A percentile compares a stretch with the other conserved stretches of the same genome.
phyloP scores from a whole-genome alignment of 1,284 basidiomycete genomes.

The Ustilago tritici region DNA sequence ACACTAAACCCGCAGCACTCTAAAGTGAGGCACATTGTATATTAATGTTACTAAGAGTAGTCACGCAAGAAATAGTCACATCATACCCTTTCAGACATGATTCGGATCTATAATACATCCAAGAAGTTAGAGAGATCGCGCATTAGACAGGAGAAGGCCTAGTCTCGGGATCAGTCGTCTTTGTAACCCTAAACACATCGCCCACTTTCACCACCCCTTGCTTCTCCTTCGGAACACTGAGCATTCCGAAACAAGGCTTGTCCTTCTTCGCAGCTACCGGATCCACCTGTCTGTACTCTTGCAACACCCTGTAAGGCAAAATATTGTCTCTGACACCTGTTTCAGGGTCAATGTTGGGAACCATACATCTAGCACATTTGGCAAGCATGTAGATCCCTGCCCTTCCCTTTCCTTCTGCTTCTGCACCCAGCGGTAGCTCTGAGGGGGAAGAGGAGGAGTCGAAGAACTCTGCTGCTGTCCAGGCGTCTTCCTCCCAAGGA shows the following conservation, averaged over 20 bases:
- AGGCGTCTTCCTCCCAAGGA: slow-evolving; percentile 64
- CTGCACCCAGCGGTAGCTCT: slow-evolving; percentile 27
- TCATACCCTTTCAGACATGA: slow-evolving; percentile 2
- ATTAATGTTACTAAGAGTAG: background rate
- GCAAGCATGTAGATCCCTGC: slow-evolving; percentile 58
- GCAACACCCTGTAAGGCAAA: slow-evolving; percentile 57
- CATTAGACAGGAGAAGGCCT: slow-evolving; percentile 29
- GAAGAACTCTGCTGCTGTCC: slow-evolving; percentile 58
- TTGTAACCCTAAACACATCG: slow-evolving; percentile 51
- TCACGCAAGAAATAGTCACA: background rate
- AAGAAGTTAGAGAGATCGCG: background rate
- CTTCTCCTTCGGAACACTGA: slow-evolving; percentile 48
- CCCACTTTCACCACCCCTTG: slow-evolving; percentile 48
- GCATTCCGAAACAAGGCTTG: slow-evolving; percentile 63
- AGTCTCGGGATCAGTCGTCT: slow-evolving; percentile 47
- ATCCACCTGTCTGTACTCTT: slow-evolving; percentile 60
- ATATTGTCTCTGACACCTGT: slow-evolving; percentile 54
- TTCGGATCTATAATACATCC: background rate
- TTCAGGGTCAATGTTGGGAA: slow-evolving; percentile 58
- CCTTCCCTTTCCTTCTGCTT: slow-evolving; percentile 49
- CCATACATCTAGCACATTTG: slow-evolving; percentile 60
- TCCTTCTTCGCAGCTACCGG: slow-evolving; percentile 35
- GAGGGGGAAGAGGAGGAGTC: slow-evolving; percentile 11
- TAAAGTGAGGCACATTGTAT: background rate
- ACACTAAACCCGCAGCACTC: background rate